Evolutionary conservation across 257 asterid genomes (phyloP), one percentile per base, ranked within the genome.

Genomic region (Nicotiana tabacum): DNA sequence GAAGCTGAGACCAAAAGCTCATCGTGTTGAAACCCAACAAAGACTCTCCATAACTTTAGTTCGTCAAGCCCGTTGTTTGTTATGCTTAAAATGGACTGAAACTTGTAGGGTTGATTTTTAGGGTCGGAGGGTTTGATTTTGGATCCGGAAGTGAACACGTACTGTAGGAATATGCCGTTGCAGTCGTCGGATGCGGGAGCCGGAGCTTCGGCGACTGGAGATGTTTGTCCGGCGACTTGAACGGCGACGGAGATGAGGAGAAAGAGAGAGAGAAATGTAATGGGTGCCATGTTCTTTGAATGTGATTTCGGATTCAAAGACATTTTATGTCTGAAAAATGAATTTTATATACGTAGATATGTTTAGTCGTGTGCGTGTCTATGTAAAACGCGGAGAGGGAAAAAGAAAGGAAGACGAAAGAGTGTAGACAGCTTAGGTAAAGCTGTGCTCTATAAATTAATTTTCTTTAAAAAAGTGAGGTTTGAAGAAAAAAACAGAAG

Each of bases 1-100:
- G 94, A 83, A 0, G 99, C 98, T 0, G 99, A 96, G 0, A 96
- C 99, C 89, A 96, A 24, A 9, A 84, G 84, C 91, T 96, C 99
- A 2, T 87, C 88, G 83, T 93, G 91, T 85, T 87, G 92, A 39
- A 96, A 96, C 16, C 99, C 98, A 9, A 96, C 97, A 61, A 87
- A 94, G 0, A 89, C 98, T 81, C 89, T 91, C 99, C 99, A 96
- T 0, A 93, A 89, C 76, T 92, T 89, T 24, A 96, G 92, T 82
- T 93, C 97, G 0, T 89, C 92, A 0, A 84, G 76, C 56, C 95
- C 98, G 88, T 94, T 93, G 93, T 96, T 96, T 55, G 90, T 90
- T 2, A 93, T 66, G 6, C 62, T 29, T 7, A 96, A 83, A 11
- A 88, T 70, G 4, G 99, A 94, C 43, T 96, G 90, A 85, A 96